Conservation (phyloP, 108 stramenopile genomes). For the Tribonema minus region DNA sequence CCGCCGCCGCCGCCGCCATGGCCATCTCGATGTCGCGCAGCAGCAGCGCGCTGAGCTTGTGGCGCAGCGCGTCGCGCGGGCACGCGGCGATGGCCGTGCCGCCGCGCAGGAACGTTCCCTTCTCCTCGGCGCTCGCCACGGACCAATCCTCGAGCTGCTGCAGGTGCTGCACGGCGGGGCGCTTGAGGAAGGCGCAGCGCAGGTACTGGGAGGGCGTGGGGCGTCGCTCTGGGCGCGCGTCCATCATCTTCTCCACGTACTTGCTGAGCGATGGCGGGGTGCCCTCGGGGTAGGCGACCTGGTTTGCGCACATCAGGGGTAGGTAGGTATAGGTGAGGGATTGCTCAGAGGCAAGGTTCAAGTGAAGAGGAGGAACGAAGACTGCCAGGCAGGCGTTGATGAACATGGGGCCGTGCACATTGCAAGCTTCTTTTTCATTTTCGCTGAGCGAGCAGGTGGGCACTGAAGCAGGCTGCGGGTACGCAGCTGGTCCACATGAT, state of each 20-base stretch:
- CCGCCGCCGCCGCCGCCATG: slow-evolving; percentile 5
- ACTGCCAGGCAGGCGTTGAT: too few species aligned
- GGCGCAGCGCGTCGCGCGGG: background rate
- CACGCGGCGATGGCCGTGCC: background rate
- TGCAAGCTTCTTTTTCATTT: too few species aligned
- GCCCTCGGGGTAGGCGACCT: slow-evolving; percentile 11
- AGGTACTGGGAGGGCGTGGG: slow-evolving; percentile 25
- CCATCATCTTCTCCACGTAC: slow-evolving; percentile 25
- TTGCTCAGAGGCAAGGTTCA: too few species aligned
- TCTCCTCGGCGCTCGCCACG: slow-evolving; percentile 10
- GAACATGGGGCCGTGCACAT: too few species aligned
- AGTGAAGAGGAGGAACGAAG: too few species aligned
- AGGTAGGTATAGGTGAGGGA: too few species aligned
- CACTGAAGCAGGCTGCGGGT: too few species aligned
- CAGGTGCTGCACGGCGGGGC: slow-evolving; percentile 20
- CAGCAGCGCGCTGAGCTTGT: slow-evolving; percentile 20
- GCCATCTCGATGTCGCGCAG: slow-evolving; percentile 9
- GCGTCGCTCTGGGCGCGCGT: background rate
- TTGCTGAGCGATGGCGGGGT: background rate
- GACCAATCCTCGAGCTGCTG: slow-evolving; percentile 2
- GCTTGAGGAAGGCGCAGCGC: slow-evolving; percentile 23
- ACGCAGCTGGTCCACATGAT: too few species aligned
- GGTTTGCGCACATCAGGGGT: too few species aligned
- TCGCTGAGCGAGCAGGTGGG: too few species aligned
- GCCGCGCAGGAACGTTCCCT: slow-evolving; percentile 1